Percentiles rank a stretch among this genome's conserved stretches.
Evolutionary conservation across 1,139 yeast species (phyloP).

Genomic region (Fermentozyma sake): DNA sequence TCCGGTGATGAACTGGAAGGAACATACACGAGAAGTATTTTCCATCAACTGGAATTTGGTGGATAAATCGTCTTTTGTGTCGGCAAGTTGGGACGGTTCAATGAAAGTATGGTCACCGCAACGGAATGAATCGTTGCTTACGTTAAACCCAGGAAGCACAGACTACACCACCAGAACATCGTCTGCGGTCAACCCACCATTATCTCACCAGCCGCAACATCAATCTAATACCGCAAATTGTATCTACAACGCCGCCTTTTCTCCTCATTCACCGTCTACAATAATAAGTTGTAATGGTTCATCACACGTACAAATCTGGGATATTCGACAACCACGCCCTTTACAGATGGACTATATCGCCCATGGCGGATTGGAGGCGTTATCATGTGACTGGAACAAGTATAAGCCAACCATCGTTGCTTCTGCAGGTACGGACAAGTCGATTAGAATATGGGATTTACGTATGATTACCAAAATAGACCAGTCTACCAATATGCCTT

Average conservation of each 20-base stretch:
- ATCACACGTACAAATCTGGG: constrained; percentile 79
- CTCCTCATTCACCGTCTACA: constrained; percentile 78
- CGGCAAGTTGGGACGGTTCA: constrained; percentile 91
- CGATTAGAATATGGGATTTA: constrained; percentile 82
- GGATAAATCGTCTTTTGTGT: constrained; percentile 65
- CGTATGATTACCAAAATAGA: constrained; percentile 56
- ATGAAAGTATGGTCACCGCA: constrained; percentile 71
- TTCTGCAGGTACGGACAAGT: constrained; percentile 85
- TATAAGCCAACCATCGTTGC: constrained; percentile 77
- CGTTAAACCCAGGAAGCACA: constrained; percentile 41
- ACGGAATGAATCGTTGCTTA: constrained; percentile 54
- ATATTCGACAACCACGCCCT: constrained; percentile 64
- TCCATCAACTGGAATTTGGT: constrained; percentile 83
- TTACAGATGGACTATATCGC: constrained; percentile 61
- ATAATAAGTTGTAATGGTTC: constrained; percentile 77
- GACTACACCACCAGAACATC: constrained; percentile 25
- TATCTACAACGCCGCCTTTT: constrained; percentile 74
- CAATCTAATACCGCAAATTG: constrained; percentile 42
- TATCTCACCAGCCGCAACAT: constrained; percentile 28
- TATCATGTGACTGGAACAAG: constrained; percentile 86
- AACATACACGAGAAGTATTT: constrained; percentile 84
- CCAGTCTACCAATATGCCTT: constrained; percentile 38
- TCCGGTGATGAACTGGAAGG: constrained; percentile 76
- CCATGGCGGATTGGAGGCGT: constrained; percentile 77
- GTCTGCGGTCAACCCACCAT: constrained; percentile 18